Evolutionary conservation across 306 rosid genomes (phyloP).

Genomic region (Phaseolus lunatus): DNA sequence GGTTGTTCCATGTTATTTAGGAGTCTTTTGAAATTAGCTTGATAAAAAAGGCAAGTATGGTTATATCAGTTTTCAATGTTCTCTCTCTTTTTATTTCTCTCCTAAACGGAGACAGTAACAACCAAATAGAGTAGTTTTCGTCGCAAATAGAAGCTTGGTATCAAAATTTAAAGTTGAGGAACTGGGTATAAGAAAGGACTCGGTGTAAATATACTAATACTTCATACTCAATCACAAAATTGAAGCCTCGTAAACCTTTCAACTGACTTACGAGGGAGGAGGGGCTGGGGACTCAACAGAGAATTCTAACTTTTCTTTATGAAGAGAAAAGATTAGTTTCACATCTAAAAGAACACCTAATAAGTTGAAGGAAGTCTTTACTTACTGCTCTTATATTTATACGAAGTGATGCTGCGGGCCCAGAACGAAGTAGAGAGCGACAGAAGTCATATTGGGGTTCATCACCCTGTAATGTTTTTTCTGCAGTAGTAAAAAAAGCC

Average conservation of each 20-base stretch:
- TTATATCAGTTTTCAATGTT: slow-evolving; percentile 1
- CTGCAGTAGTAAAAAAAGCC: slow-evolving; percentile 48
- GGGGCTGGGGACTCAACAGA: not conserved
- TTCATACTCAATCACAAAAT: not conserved
- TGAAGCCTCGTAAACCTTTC: slow-evolving; percentile 35
- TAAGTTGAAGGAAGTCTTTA: slow-evolving; percentile 36
- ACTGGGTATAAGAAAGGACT: slow-evolving; percentile 31
- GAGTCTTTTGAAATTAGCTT: slow-evolving; percentile 19
- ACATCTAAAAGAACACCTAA: slow-evolving; percentile 29
- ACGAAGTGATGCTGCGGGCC: slow-evolving; percentile 92
- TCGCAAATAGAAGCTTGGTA: slow-evolving; percentile 6
- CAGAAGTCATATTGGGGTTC: slow-evolving; percentile 73
- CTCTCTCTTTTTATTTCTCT: not conserved
- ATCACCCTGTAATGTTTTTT: slow-evolving; percentile 68
- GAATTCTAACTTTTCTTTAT: not conserved
- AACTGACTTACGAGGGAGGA: not conserved
- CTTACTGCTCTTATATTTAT: slow-evolving; percentile 86
- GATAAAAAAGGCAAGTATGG: not conserved
- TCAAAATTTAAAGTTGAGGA: not conserved
- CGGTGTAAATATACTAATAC: not conserved
- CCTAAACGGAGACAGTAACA: slow-evolving; percentile 1
- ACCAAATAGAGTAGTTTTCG: not conserved
- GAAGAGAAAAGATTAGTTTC: not conserved
- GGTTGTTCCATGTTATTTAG: not conserved
- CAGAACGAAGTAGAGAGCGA: slow-evolving; percentile 84